Conservation (phyloP, 1,139 yeast genomes). For the Scheffersomyces insectosa region DNA sequence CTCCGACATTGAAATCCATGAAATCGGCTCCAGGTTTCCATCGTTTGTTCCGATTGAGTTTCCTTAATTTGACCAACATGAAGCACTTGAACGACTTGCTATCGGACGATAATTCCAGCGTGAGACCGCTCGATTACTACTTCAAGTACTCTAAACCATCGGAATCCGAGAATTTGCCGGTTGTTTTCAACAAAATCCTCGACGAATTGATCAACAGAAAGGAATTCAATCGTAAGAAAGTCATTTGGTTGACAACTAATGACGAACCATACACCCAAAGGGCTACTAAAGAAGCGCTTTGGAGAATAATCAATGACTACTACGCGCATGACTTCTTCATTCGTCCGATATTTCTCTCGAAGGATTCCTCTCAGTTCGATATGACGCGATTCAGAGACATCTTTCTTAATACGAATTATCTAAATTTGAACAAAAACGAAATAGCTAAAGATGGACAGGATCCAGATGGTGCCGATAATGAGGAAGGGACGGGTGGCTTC, state of each 20-base stretch:
- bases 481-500: not conserved
- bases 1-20: conserved; percentile 25
- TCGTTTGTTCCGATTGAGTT: conserved; percentile 35
- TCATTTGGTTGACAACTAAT: conserved; percentile 46
- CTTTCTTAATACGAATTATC: conserved; percentile 44
- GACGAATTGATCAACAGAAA: conserved; percentile 34
- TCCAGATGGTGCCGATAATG: conserved; percentile 9
- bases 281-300: conserved; percentile 40
- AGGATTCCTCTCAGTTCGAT: conserved; percentile 37
- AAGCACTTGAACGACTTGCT: conserved; percentile 36
- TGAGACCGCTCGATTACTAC: conserved; percentile 15
- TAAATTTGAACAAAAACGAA: conserved; percentile 15
- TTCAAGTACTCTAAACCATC: conserved; percentile 15
- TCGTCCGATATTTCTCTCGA: conserved; percentile 60
- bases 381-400: conserved; percentile 57
- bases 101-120: conserved; percentile 26
- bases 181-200: conserved; percentile 32
- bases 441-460: conserved; percentile 3
- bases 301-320: conserved; percentile 60
- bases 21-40: conserved; percentile 27
- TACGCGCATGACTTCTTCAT: conserved; percentile 26
- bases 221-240: conserved; percentile 35
- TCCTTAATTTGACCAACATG: conserved; percentile 42
- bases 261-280: conserved; percentile 35
- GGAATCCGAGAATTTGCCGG: conserved; percentile 20